A percentile compares a stretch with the other conserved stretches of the same genome.
Evolutionary conservation across 2,329 filamentous ascomycete genomes (phyloP).

Genomic region (Colletotrichum tropicale): DNA sequence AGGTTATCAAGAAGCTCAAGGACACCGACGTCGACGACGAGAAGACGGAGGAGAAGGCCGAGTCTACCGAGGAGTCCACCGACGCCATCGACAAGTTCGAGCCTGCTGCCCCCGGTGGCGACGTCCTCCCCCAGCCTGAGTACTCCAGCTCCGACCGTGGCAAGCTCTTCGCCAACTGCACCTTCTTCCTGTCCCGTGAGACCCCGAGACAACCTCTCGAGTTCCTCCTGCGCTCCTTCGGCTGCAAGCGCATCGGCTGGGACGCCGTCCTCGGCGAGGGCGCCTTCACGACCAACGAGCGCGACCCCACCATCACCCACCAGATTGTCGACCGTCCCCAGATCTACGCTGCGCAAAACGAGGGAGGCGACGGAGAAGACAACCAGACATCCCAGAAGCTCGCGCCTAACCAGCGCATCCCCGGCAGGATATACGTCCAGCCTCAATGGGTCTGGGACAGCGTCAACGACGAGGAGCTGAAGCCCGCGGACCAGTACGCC

Average conservation of each 20-base stretch:
- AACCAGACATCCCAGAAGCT: conserved; percentile 67
- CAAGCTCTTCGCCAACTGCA: conserved; percentile 85
- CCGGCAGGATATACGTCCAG: conserved; percentile 92
- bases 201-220: conserved; percentile 89
- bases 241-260: conserved; percentile 96
- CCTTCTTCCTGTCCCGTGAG: conserved; percentile 92
- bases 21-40: conserved; percentile 51
- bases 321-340: conserved; percentile 93
- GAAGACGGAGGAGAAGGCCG: conserved; percentile 40
- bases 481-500: conserved; percentile 85
- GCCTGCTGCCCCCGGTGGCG: conserved; percentile 81
- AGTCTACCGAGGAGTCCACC: conserved; percentile 45
- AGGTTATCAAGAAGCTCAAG: conserved; percentile 72
- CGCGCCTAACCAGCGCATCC: conserved; percentile 72
- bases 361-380: conserved; percentile 50
- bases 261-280: conserved; percentile 89
- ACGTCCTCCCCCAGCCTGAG: conserved; percentile 81
- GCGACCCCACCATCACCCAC: conserved; percentile 89
- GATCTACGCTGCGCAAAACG: conserved; percentile 56
- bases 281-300: conserved; percentile 88
- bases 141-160: conserved; percentile 69
- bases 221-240: conserved; percentile 91
- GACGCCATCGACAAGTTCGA: conserved; percentile 90
- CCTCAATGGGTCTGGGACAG: conserved; percentile 99
- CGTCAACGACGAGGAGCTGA: conserved; percentile 87